Percentiles rank a stretch among this genome's conserved stretches.
phyloP scores from a whole-genome alignment of 176 grass and related monocot species.

The Triticum urartu region DNA sequence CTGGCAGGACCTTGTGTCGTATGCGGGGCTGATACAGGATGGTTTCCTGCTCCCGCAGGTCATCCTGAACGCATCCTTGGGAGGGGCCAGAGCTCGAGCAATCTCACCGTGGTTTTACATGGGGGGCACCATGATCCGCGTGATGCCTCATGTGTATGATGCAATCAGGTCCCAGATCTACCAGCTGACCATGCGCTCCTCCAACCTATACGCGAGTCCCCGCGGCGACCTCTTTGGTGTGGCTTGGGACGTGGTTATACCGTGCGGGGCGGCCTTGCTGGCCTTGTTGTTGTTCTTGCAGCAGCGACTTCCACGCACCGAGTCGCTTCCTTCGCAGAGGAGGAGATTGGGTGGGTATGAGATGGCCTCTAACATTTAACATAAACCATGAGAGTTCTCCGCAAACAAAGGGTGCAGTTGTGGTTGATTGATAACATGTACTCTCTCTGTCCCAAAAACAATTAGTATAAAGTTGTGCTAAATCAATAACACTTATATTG shows the following conservation, averaged over 20 bases:
- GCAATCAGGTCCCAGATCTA: constrained; percentile 31
- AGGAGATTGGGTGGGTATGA: constrained; percentile 30
- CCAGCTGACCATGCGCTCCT: neutral
- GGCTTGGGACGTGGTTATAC: neutral
- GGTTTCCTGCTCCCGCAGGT: constrained; percentile 63
- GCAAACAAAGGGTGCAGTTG: no score
- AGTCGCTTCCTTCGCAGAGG: constrained; percentile 21
- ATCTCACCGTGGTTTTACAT: constrained; percentile 51
- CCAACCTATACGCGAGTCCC: constrained; percentile 29
- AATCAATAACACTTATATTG: no score
- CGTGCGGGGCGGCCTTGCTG: constrained; percentile 37
- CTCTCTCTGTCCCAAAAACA: no score
- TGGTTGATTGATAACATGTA: no score
- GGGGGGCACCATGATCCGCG: constrained; percentile 37
- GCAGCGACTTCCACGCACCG: constrained; percentile 42
- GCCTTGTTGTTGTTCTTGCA: constrained; percentile 46
- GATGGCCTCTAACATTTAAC: constrained; percentile 33
- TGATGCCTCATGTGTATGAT: constrained; percentile 51
- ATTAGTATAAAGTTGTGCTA: no score
- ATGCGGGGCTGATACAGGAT: constrained; percentile 31
- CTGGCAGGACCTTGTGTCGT: constrained; percentile 32
- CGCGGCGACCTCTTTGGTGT: constrained; percentile 41
- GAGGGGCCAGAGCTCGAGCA: constrained; percentile 10
- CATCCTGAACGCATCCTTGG: constrained; percentile 27
- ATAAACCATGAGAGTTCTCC: no score